Percentiles rank a stretch among this genome's conserved stretches.
Conservation (phyloP, 352 stramenopile species). For the Elongisporangium anandrum region DNA sequence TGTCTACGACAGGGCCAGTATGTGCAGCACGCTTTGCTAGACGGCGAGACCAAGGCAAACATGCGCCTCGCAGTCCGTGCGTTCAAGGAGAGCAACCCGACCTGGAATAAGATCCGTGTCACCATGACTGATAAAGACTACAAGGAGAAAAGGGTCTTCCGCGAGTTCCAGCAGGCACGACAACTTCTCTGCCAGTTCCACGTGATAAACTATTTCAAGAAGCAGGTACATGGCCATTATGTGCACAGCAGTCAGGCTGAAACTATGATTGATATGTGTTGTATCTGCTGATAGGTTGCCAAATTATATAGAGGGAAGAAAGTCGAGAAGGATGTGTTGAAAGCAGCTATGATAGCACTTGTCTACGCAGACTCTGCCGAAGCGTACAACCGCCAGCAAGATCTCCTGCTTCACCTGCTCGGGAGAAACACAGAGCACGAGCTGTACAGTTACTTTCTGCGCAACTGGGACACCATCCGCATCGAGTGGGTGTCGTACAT, state of each 20-base stretch:
- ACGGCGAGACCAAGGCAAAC: conserved; percentile 6
- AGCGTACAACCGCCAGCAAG: not conserved
- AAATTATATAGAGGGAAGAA: conserved; percentile 4
- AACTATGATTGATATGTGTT: not conserved
- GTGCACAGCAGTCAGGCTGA: not conserved
- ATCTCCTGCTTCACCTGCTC: conserved; percentile 4
- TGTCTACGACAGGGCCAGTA: conserved; percentile 10
- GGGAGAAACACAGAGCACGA: conserved; percentile 1
- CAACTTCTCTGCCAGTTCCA: conserved; percentile 11
- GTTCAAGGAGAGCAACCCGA: conserved; percentile 9
- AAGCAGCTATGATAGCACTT: too few species aligned
- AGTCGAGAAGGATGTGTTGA: conserved; percentile 2
- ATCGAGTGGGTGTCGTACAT: conserved; percentile 5
- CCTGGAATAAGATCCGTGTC: conserved; percentile 7
- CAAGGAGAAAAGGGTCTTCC: conserved; percentile 9
- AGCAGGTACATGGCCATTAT: conserved; percentile 1
- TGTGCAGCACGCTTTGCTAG: conserved; percentile 9
- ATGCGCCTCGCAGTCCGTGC: conserved; percentile 2
- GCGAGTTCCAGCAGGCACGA: conserved; percentile 5
- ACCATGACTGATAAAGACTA: conserved; percentile 12
- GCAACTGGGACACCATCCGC: conserved; percentile 8
- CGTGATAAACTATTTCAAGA: conserved; percentile 5
- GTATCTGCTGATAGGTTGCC: conserved; percentile 5
- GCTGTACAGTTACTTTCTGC: conserved; percentile 6
- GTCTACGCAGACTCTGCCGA: too few species aligned